A percentile compares a stretch with the other conserved stretches of the same genome.
Evolutionary conservation across 2,329 filamentous ascomycete genomes (phyloP).

Genomic region (Magnaporthiopsis poae): DNA sequence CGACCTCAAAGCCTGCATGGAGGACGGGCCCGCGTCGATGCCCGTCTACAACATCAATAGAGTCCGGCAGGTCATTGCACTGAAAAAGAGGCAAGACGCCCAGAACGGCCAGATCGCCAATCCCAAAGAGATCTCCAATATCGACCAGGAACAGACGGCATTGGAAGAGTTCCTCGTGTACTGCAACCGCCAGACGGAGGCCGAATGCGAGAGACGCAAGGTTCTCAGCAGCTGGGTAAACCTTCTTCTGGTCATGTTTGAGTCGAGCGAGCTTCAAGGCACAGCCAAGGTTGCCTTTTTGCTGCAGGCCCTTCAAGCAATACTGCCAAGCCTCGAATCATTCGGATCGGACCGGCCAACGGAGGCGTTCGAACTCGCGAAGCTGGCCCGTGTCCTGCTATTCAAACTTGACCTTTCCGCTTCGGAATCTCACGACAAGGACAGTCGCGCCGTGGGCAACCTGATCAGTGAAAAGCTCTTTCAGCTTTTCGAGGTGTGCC

Average conservation of each 20-base stretch:
- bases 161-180: slow-evolving; percentile 53
- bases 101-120: slow-evolving; percentile 35
- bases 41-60: slow-evolving; percentile 59
- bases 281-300: slow-evolving; percentile 67
- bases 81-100: slow-evolving; percentile 52
- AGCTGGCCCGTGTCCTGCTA: slow-evolving; percentile 62
- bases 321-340: slow-evolving; percentile 76
- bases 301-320: slow-evolving; percentile 74
- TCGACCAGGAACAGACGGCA: slow-evolving; percentile 50
- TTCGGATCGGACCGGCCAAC: slow-evolving; percentile 59
- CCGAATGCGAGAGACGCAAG: slow-evolving; percentile 48
- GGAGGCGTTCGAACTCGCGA: slow-evolving; percentile 67
- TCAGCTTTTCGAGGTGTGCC: slow-evolving; percentile 79
- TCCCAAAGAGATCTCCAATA: slow-evolving; percentile 36
- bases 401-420: slow-evolving; percentile 55
- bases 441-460: slow-evolving; percentile 44
- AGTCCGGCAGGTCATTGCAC: slow-evolving; percentile 61
- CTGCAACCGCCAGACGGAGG: slow-evolving; percentile 52
- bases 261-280: slow-evolving; percentile 69
- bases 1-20: slow-evolving; percentile 56
- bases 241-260: slow-evolving; percentile 71
- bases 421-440: slow-evolving; percentile 18
- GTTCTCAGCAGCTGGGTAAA: slow-evolving; percentile 78
- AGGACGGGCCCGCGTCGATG: slow-evolving; percentile 43
- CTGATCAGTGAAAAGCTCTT: slow-evolving; percentile 81